phyloP scores from a whole-genome alignment of 306 rosid genomes.

The Castanea sativa region DNA sequence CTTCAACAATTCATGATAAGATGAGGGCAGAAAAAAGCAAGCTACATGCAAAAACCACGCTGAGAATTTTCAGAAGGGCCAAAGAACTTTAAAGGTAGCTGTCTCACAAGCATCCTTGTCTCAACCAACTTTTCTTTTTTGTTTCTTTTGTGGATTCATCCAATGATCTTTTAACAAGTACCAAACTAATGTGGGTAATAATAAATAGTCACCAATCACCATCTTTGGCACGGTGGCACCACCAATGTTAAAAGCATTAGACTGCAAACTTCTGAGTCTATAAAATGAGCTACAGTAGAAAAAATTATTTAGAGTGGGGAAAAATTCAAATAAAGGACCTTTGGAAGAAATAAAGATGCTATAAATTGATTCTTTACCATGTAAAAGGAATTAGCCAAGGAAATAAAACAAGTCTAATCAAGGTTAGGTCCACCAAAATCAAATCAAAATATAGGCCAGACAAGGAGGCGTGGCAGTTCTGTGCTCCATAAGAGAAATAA shows the following conservation, averaged over 20 bases:
- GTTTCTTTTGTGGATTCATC: neutral
- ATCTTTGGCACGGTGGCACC: too few relatives aligned
- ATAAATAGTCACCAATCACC: neutral
- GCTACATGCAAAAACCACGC: conserved; percentile 1
- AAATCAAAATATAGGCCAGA: conserved; percentile 36
- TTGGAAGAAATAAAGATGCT: conserved; percentile 19
- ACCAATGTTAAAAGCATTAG: neutral
- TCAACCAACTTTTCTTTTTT: neutral
- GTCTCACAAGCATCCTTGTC: conserved; percentile 1
- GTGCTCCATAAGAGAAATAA: conserved; percentile 22
- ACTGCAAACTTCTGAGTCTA: neutral
- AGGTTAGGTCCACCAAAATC: conserved; percentile 48
- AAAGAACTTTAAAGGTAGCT: conserved; percentile 17
- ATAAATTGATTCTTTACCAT: conserved; percentile 6
- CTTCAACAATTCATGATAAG: conserved; percentile 6
- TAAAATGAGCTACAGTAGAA: neutral
- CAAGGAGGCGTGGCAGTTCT: conserved; percentile 56
- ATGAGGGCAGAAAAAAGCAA: neutral
- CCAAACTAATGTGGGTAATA: neutral
- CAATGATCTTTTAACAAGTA: neutral
- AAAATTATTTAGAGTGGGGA: neutral
- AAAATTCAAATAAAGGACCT: conserved; percentile 7
- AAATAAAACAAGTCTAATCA: conserved; percentile 33
- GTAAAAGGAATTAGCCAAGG: conserved; percentile 22
- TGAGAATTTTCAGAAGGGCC: conserved; percentile 21